Base-by-base conservation (phyloP, 2,329 filamentous ascomycete species). In the Xylariomycetidae sp. region DNA sequence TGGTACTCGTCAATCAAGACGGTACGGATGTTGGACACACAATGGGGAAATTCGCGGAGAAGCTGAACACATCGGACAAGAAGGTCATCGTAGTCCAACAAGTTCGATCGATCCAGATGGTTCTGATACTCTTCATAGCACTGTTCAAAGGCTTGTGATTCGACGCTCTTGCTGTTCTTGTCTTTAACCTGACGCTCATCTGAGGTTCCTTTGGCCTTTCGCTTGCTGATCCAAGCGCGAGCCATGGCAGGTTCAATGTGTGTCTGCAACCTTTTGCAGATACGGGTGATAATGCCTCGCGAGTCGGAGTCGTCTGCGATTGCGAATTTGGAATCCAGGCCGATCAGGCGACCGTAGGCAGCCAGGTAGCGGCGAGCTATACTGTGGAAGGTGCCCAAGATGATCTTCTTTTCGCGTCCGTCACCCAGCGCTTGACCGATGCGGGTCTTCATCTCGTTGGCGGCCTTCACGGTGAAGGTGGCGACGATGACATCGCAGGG, bases 1-100 rank as follows among this genome's bases (percentile, higher is more conserved):
- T 98, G 90, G 43, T 95, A 98, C 54, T 98, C 90, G 55, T 98
- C 90, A 42, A 98, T 93, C 28, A 98, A 70, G 6, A 96, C 88
- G 0, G 86, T 78, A 57, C 95, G 80, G 13, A 98, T 79, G 47
- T 95, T 95, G 10, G 81, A 81, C 3, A 95, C 89, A 50, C 89
- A 95, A 10, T 75, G 68, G 1, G 89, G 86, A 45, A 85, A 74
- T 14, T 70, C 65, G 38, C 71, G 73, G 14, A 98, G 70, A 9
- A 98, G 70, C 38, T 93, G 79, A 7, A 85, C 82, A 45, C 89
- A 95, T 47, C 79, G 77, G 10, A 95, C 69, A 5, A 98, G 72
- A 15, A 98, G 70, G 55, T 98, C 92, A 49, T 98, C 92, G 49
- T 94, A 98, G 58, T 98, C 90, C 4, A 98, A 72, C 7, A 95